Base-by-base conservation (phyloP, 805 yeast genomes). In the Yarrowia alimentaria region DNA sequence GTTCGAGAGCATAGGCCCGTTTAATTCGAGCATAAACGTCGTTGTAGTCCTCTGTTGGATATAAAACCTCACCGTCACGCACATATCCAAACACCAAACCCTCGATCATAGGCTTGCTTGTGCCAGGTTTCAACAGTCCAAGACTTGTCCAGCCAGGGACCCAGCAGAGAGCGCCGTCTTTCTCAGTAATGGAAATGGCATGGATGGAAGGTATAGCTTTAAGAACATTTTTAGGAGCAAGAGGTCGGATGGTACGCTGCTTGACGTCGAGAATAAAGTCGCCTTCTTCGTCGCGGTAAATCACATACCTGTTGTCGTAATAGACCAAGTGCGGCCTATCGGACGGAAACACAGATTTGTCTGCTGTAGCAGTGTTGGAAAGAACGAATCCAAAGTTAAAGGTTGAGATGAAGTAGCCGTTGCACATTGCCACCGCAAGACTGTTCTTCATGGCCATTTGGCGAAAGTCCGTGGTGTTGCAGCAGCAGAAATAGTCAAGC, bases 111-210 rank as follows among this genome's bases (percentile, higher is more conserved):
- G 14, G 5, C 30, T 17, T 24, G 22, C 43, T 37, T n/a, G 24
- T 16, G 7, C 43, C 43, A 6, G 43, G 30, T 30, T 24, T 37
- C 17, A 37, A 21, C 12, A 24, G 43, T 3, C 43, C 43, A 8
- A 37, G 30, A 17, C 30, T 24, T 8, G 43, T 30, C 43, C 43
- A 37, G 5, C 43, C 43, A 3, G 43, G 43, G 5, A 37, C 12
- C 43, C 43, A 37, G 22, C 43, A 37, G 7, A 16, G 13, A 9
- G 25, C 43, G 2, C 43, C 43, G 12, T 37, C 18, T 8, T 37
- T 29, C 5, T 22, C 43, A 2, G 43, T 12, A 8, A 37, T 12
- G 5, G 43, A 24, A 5, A 37, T 30, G 30, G 25, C 17, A 13
- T 37, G 43, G 11, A 37, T 37, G 10, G 43, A 37, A 17, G 43